A percentile compares a stretch with the other conserved stretches of the same genome.
Conservation (phyloP, 1,139 yeast species). For the Maudiozyma humilis region DNA sequence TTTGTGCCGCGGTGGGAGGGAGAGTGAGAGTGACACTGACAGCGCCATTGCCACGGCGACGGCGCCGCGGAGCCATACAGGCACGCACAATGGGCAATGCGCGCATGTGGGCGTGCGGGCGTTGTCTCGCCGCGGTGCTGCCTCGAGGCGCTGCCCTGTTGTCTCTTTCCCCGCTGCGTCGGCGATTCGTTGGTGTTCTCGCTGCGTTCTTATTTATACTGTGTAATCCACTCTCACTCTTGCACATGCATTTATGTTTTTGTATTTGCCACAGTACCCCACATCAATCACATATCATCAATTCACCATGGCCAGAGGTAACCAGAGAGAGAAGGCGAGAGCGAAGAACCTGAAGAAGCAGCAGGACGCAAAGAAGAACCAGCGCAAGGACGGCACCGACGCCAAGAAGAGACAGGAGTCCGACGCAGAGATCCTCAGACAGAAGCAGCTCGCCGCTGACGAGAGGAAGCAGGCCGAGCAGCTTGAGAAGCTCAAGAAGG, state of each 20-base stretch:
- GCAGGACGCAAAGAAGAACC: slow-evolving; percentile 49
- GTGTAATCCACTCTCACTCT: background rate
- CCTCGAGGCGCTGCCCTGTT: too few species aligned
- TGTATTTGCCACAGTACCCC: background rate
- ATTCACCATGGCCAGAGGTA: slow-evolving; percentile 83
- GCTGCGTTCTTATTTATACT: background rate
- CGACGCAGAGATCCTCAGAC: slow-evolving; percentile 83
- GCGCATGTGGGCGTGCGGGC: too few species aligned
- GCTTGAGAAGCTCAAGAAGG: slow-evolving; percentile 17
- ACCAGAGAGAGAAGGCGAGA: slow-evolving; percentile 91
- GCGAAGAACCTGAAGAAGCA: slow-evolving; percentile 79
- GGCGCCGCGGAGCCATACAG: background rate
- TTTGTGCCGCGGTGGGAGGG: too few species aligned
- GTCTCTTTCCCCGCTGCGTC: background rate
- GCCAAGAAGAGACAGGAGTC: slow-evolving; percentile 75
- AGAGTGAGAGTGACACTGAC: too few species aligned
- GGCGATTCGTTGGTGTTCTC: background rate
- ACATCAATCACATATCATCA: background rate
- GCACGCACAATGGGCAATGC: background rate
- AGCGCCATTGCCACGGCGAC: too few species aligned
- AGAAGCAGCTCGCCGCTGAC: slow-evolving; percentile 77
- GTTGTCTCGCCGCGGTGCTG: too few species aligned
- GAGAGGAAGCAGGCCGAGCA: slow-evolving; percentile 47
- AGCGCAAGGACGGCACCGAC: slow-evolving; percentile 65
- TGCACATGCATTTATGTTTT: too few species aligned